phyloP scores from a whole-genome alignment of 2,329 filamentous ascomycete genomes.

The Ilyonectria robusta region DNA sequence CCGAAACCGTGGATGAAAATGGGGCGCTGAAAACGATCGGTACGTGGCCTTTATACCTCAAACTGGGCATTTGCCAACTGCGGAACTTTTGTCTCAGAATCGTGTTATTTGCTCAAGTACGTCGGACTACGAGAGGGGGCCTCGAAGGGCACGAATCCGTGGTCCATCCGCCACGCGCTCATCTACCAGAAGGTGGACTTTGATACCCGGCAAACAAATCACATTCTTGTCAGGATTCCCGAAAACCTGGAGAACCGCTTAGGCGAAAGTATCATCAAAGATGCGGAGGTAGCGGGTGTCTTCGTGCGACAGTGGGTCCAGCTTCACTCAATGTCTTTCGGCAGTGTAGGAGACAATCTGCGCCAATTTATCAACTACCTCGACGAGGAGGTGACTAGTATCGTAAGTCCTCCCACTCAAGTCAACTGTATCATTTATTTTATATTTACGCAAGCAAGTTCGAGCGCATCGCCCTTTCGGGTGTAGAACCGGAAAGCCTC shows the following conservation, averaged over 20 bases:
- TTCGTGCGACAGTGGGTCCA: slow-evolving; percentile 8
- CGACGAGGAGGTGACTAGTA: slow-evolving; percentile 11
- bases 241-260: not conserved
- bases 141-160: not conserved
- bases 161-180: slow-evolving; percentile 17
- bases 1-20: not conserved
- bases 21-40: slow-evolving; percentile 6
- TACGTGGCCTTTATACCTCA: not conserved
- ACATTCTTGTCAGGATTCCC: slow-evolving; percentile 13
- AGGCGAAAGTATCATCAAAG: not conserved
- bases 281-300: not conserved
- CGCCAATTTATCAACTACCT: slow-evolving; percentile 21
- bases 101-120: slow-evolving; percentile 20
- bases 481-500: not conserved
- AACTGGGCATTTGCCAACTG: not conserved
- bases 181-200: slow-evolving; percentile 13
- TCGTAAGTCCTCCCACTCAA: not conserved
- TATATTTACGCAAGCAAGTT: not conserved
- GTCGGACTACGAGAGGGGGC: not conserved
- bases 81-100: not conserved
- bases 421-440: not conserved
- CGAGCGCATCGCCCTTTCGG: slow-evolving; percentile 9
- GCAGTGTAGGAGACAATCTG: slow-evolving; percentile 11
- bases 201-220: not conserved
- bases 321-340: slow-evolving; percentile 11